A percentile compares a stretch with the other conserved stretches of the same genome.
Conservation (phyloP, 202 grass and related monocot genomes). For the Carex sylvatica region DNA sequence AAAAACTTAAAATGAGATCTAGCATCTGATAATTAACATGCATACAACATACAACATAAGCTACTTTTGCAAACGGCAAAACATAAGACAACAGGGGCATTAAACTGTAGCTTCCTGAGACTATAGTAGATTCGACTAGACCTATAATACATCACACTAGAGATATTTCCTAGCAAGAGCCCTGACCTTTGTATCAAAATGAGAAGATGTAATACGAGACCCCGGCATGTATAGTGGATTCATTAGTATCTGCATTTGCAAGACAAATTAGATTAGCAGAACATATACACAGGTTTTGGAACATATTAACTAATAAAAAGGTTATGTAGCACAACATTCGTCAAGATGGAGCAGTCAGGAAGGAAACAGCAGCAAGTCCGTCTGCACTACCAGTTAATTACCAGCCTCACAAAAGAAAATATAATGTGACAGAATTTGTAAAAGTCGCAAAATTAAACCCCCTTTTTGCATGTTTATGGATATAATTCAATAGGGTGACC, state of each 20-base stretch:
- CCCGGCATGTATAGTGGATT: constrained; percentile 76
- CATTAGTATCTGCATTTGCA: constrained; percentile 60
- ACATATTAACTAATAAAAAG: background rate
- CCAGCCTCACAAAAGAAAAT: background rate
- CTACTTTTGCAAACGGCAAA: background rate
- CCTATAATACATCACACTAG: constrained; percentile 17
- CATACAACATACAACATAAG: background rate
- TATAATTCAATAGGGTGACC: background rate
- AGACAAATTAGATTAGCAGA: background rate
- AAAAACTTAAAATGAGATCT: background rate
- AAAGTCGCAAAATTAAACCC: background rate
- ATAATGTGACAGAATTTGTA: background rate
- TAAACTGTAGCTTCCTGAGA: background rate
- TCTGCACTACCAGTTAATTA: background rate
- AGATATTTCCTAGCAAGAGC: constrained; percentile 83
- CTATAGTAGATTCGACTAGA: background rate
- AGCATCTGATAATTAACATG: background rate
- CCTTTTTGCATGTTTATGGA: background rate
- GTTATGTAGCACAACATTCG: background rate
- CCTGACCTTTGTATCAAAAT: constrained; percentile 90
- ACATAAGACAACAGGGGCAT: background rate
- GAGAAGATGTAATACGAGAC: constrained; percentile 76
- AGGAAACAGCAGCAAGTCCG: background rate
- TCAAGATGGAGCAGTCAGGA: background rate
- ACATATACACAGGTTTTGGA: background rate